Base-by-base conservation (phyloP, 208 protist genomes). In the Herpetomonas tarakana region DNA sequence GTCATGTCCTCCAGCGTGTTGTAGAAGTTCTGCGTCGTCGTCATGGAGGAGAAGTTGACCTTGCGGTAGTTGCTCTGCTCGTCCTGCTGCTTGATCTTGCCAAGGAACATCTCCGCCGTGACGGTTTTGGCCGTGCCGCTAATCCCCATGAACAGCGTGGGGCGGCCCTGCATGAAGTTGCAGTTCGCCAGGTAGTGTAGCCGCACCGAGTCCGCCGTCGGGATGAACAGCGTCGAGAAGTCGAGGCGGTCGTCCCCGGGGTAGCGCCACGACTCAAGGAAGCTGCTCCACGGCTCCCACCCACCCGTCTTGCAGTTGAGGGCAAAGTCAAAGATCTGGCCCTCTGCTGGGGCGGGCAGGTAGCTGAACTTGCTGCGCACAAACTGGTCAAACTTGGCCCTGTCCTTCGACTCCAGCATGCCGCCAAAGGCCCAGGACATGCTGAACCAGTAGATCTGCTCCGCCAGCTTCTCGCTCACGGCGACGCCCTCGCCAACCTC, bases 101-200 rank as follows among this genome's bases (percentile, higher is more conserved):
- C 49, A 9, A 98, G 74, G 71, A 97, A 93, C 64, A 97, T 96
- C 71, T 97, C 88, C 54, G 96, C 78, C 16, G 95, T 97, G 14
- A 96, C 92, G 25, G 94, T 98, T 80, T 98, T 98, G 56, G 94
- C 93, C n/a, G 92, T 97, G 74, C 96, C 96, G 64, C 92, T 91
- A 28, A 92, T 85, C 62, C 96, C 96, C 52, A 96, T 93, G 49
- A 98, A 75, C 21, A 98, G 74, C 30, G 91, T 84, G 49, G 91
- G 81, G 18, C 86, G 83, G 24, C 64, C 63, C 70, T 97, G 92
- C 44, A 90, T 68, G 55, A 88, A 88, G 74, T 96, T 96, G 62
- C 74, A 86, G 58, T 87, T 81, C 19, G 97, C 69, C 30, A 99
- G 72, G 76, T 91, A 98, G 69, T 97, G 88, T 66, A 97, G 77